These are phyloP conservation scores for Gelatoporia subvermispora DNA, from an alignment of 768 basidiomycete species.

Conservation along the genomic window DNA sequence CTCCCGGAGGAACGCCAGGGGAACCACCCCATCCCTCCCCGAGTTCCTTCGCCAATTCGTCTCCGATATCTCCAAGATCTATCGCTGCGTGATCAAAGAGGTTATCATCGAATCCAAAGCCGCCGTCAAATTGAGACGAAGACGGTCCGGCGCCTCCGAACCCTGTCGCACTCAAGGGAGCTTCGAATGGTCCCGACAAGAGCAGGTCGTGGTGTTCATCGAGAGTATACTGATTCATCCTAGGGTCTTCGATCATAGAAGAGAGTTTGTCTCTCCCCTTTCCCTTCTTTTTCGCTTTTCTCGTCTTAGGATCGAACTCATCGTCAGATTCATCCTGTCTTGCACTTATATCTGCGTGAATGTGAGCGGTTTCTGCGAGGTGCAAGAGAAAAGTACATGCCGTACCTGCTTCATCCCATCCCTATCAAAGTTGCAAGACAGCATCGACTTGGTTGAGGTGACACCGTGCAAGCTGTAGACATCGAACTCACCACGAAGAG, in stretches of 20 bases:
- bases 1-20: background rate
- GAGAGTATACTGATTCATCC: constrained; percentile 60
- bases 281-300: constrained; percentile 13
- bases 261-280: constrained; percentile 26
- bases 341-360: background rate
- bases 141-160: constrained; percentile 34
- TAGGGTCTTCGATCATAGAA: constrained; percentile 37
- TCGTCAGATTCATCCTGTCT: constrained; percentile 36
- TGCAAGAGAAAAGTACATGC: background rate
- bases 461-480: background rate
- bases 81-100: constrained; percentile 51
- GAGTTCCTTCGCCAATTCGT: constrained; percentile 71
- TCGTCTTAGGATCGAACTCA: constrained; percentile 42
- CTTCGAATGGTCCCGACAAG: constrained; percentile 60
- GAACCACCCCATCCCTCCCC: constrained; percentile 62
- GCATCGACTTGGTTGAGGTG: background rate
- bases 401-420: constrained; percentile 15
- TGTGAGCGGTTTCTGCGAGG: background rate
- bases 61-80: constrained; percentile 58
- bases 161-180: constrained; percentile 44
- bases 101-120: constrained; percentile 43
- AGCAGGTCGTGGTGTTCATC: constrained; percentile 66
- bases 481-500: constrained; percentile 48
- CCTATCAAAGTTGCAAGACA: constrained; percentile 1
- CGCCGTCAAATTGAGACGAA: constrained; percentile 51